A percentile compares a stretch with the other conserved stretches of the same genome.
These are phyloP conservation scores for Phlebopus sp. DNA, from an alignment of 1,284 basidiomycete species.

Conservation along the genomic window DNA sequence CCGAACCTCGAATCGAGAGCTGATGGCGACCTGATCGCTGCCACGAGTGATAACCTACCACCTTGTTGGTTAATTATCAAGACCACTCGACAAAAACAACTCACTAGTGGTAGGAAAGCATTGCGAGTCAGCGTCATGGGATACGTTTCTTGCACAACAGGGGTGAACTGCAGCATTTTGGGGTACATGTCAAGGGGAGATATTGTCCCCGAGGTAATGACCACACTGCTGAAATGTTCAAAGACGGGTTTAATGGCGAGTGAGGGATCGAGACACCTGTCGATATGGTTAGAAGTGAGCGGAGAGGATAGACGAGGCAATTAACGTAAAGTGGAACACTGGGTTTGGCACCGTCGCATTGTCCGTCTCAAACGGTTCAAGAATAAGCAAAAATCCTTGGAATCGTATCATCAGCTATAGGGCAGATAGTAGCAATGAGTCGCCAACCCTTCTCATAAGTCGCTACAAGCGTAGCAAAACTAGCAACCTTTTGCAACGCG, in stretches of 20 bases:
- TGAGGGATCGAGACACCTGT: conserved; percentile 93
- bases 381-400: conserved; percentile 90
- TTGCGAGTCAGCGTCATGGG: conserved; percentile 97
- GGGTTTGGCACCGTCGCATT: conserved; percentile 99
- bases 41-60: conserved; percentile 94
- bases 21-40: conserved; percentile 97
- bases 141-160: conserved; percentile 96
- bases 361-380: conserved; percentile 99
- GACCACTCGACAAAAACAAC: conserved; percentile 24
- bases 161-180: conserved; percentile 98
- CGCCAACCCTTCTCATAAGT: conserved; percentile 92
- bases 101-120: conserved; percentile 93
- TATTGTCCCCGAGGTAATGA: conserved; percentile 98
- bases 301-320: conserved; percentile 15
- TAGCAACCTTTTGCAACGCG: conserved; percentile 92
- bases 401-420: conserved; percentile 2
- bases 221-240: conserved; percentile 96
- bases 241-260: conserved; percentile 98
- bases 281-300: conserved; percentile 12
- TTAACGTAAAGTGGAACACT: conserved; percentile 95
- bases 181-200: conserved; percentile 99
- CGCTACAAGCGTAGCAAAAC: conserved; percentile 94
- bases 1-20: conserved; percentile 98
- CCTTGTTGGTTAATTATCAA: background rate
- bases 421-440: conserved; percentile 3